A percentile compares a stretch with the other conserved stretches of the same genome.
Conservation (phyloP, 2,329 filamentous ascomycete species). For the Mycogone perniciosa region DNA sequence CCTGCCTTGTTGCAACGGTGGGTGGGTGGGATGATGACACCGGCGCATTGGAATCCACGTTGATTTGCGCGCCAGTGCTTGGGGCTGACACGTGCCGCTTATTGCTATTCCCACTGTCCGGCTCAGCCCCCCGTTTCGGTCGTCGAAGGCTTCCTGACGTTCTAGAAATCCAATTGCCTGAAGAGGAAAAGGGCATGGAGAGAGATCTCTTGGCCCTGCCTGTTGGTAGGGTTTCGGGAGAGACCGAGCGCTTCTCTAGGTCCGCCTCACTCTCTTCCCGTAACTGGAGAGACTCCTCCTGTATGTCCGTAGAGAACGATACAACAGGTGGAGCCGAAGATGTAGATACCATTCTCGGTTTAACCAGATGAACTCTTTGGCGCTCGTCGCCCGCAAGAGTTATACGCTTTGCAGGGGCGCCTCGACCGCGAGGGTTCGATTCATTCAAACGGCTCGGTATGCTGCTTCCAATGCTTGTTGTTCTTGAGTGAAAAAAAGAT, state of each 20-base stretch:
- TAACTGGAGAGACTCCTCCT: slow-evolving; percentile 14
- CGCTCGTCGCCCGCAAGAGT: slow-evolving; percentile 17
- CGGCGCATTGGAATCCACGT: slow-evolving; percentile 20
- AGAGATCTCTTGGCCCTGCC: slow-evolving; percentile 46
- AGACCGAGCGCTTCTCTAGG: slow-evolving; percentile 12
- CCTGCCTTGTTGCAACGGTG: slow-evolving; percentile 12
- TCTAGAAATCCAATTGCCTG: slow-evolving; percentile 50
- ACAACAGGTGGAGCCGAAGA: slow-evolving; percentile 18
- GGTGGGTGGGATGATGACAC: slow-evolving; percentile 19
- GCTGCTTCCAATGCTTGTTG: slow-evolving; percentile 22
- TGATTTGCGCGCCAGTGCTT: slow-evolving; percentile 27
- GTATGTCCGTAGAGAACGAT: slow-evolving; percentile 20
- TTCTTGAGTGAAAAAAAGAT: slow-evolving; percentile 50
- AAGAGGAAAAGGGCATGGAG: slow-evolving; percentile 54
- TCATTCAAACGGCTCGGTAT: slow-evolving; percentile 22
- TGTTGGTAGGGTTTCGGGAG: slow-evolving; percentile 35
- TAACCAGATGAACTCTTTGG: slow-evolving; percentile 29
- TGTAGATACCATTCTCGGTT: slow-evolving; percentile 30
- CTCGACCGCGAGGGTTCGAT: slow-evolving; percentile 20
- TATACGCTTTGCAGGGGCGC: slow-evolving; percentile 23
- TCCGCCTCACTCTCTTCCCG: neutral
- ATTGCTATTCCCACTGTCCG: slow-evolving; percentile 32
- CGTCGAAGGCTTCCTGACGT: slow-evolving; percentile 49
- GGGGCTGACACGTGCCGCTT: slow-evolving; percentile 51
- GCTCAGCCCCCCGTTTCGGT: slow-evolving; percentile 43